Evolutionary conservation across 2,329 filamentous ascomycete species (phyloP), one percentile per base, ranked within the genome.

Genomic region (Pseudogymnoascus sp.): DNA sequence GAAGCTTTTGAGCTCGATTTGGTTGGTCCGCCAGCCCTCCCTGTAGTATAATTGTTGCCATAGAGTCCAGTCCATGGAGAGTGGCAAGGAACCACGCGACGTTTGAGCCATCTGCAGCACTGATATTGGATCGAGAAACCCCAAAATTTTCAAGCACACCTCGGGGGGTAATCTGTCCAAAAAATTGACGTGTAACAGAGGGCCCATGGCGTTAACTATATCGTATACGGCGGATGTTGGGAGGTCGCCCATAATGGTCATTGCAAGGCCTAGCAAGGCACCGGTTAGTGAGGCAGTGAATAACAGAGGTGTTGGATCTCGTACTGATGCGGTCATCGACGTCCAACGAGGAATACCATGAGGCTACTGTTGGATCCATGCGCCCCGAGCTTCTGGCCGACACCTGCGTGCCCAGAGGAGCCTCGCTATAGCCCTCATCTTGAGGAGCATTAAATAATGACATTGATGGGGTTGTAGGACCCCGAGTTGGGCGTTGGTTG

Each of bases 131-230:
- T 93, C 89, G 60, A 99, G 86, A 72, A 92, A 95, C 14, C 89
- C 87, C 47, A 99, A 87, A 50, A 97, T 88, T 71, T 96, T 89
- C 50, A 95, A 86, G 65, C 91, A 96, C 70, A 99, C 89, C 74
- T 99, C 95, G 26, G 90, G 86, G 0, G 95, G 95, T 0, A 99
- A 84, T 70, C 91, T 86, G 67, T 85, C 80, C 44, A 96, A 86
- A 62, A 96, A 96, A 76, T 99, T 91, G 76, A 97, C 93, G 75
- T 97, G 93, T 2, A 97, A 86, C 61, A 93, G 83, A 3, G 92
- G 90, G 66, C 87, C 89, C 16, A 96, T 79, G 67, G 88, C 84
- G 62, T 93, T 85, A 56, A 96, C 90, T 62, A 97, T 90, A 50
- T 88, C 82, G 60, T 89, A 87, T 65, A 97, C 87, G 62, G 87